These are phyloP conservation scores for Gastrolobium bilobum DNA, from an alignment of 306 rosid genomes.

Conservation along the genomic window DNA sequence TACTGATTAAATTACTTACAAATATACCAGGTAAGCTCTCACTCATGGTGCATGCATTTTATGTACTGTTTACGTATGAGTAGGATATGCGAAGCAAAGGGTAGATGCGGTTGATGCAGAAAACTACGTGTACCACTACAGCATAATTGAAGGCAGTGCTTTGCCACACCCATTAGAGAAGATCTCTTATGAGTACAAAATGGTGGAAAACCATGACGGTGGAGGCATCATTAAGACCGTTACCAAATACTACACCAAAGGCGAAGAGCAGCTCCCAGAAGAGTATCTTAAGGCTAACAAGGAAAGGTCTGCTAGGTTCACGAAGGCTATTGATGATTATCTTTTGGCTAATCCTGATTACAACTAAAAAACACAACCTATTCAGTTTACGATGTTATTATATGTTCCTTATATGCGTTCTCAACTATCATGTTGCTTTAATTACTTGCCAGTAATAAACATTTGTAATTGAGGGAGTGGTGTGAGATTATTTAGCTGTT, in stretches of 20 bases:
- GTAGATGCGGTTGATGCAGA: slow-evolving; percentile 50
- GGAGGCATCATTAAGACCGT: slow-evolving; percentile 54
- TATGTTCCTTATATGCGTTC: neutral
- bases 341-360: slow-evolving; percentile 62
- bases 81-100: slow-evolving; percentile 55
- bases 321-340: slow-evolving; percentile 61
- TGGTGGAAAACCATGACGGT: slow-evolving; percentile 44
- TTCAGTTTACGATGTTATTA: neutral
- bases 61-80: neutral
- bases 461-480: neutral
- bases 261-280: slow-evolving; percentile 43
- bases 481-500: neutral
- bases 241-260: slow-evolving; percentile 55
- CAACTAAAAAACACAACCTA: slow-evolving; percentile 38
- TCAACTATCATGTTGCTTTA: neutral
- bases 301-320: slow-evolving; percentile 48
- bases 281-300: slow-evolving; percentile 53
- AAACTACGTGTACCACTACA: slow-evolving; percentile 51
- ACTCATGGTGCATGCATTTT: too few species aligned
- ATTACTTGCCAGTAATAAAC: neutral
- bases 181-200: slow-evolving; percentile 49
- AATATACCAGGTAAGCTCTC: too few species aligned
- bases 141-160: slow-evolving; percentile 55
- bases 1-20: too few species aligned
- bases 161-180: slow-evolving; percentile 51